Evolutionary conservation across 768 basidiomycete genomes (phyloP).

Genomic region (Kwoniella newhampshirensis): DNA sequence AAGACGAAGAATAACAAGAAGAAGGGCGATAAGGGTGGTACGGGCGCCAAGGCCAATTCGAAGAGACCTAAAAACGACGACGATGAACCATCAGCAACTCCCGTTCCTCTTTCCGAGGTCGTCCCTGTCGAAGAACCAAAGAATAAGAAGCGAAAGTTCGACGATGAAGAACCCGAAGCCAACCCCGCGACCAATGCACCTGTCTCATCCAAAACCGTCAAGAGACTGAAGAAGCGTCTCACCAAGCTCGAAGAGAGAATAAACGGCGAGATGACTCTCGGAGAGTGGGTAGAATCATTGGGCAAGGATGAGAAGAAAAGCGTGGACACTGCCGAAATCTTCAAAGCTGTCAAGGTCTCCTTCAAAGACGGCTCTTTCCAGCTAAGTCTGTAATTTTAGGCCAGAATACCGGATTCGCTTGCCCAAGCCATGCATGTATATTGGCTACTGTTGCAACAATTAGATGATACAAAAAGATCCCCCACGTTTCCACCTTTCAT

Average conservation of each 20-base stretch:
- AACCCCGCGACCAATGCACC: conserved; percentile 6
- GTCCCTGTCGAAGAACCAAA: conserved; percentile 8
- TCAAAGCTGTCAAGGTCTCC: conserved; percentile 12
- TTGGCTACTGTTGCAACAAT: conserved; percentile 27
- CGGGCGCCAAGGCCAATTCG: conserved; percentile 48
- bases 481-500: too few species aligned
- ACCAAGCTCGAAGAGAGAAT: conserved; percentile 56
- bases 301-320: conserved; percentile 27
- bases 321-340: conserved; percentile 42
- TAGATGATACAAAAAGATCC: not conserved
- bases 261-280: conserved; percentile 17
- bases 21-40: conserved; percentile 52
- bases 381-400: conserved; percentile 1
- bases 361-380: conserved; percentile 16
- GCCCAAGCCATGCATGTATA: conserved; percentile 35
- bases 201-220: conserved; percentile 41
- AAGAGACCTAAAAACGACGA: conserved; percentile 28
- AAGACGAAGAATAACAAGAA: conserved; percentile 49
- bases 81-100: not conserved
- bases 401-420: not conserved
- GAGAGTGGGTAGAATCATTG: conserved; percentile 14
- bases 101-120: not conserved
- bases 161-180: conserved; percentile 4
- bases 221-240: conserved; percentile 55
- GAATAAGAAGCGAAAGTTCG: conserved; percentile 42